Percentiles rank a stretch among this genome's conserved stretches.
Conservation (phyloP, 2,329 filamentous ascomycete species). For the Tolypocladium album region DNA sequence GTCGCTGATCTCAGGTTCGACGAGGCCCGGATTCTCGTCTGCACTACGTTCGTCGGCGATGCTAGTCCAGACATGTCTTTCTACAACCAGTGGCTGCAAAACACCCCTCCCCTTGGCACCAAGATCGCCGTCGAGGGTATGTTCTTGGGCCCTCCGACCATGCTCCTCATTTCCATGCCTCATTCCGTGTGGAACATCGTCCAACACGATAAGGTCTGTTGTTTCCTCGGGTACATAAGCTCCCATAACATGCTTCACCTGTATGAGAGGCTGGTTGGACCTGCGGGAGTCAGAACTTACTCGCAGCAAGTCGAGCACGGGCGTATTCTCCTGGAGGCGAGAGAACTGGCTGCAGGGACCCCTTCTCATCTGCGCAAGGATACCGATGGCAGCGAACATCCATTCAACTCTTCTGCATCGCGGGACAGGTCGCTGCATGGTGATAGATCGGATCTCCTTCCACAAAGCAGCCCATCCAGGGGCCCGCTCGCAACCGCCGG, state of each 20-base stretch:
- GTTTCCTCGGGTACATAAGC: conserved; percentile 53
- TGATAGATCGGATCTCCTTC: conserved; percentile 13
- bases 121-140: conserved; percentile 56
- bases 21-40: conserved; percentile 52
- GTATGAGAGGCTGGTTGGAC: conserved; percentile 46
- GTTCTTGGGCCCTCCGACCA: conserved; percentile 56
- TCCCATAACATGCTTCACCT: conserved; percentile 58
- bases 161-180: conserved; percentile 57
- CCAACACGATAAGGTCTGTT: conserved; percentile 56
- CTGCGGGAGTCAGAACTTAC: conserved; percentile 30
- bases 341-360: conserved; percentile 31
- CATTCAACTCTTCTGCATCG: conserved; percentile 11
- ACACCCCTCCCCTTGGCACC: conserved; percentile 42
- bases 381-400: conserved; percentile 13
- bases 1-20: conserved; percentile 49
- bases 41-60: conserved; percentile 56
- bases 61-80: conserved; percentile 55
- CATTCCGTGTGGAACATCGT: conserved; percentile 52
- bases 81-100: conserved; percentile 56
- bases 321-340: conserved; percentile 43
- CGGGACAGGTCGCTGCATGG: conserved; percentile 11
- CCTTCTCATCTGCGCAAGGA: conserved; percentile 17
- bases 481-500: conserved; percentile 10
- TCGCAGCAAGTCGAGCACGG: conserved; percentile 46
- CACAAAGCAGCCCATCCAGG: conserved; percentile 17